These are phyloP conservation scores for Dalbergia cochinchinensis DNA, from an alignment of 306 rosid species.

Conservation along the genomic window DNA sequence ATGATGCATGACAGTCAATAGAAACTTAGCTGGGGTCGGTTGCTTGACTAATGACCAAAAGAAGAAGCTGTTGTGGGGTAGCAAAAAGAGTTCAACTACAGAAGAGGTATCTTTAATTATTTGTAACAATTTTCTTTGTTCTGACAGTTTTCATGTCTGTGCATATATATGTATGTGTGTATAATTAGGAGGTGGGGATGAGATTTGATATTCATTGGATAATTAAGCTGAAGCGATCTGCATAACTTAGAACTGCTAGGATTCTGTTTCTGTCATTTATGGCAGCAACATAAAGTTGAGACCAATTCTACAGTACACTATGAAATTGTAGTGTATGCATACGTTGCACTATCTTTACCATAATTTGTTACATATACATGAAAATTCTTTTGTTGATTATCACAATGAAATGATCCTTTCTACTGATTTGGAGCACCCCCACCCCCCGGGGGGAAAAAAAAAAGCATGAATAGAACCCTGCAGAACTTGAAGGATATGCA, in stretches of 20 bases:
- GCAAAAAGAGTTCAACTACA: constrained; percentile 69
- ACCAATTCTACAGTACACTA: not conserved
- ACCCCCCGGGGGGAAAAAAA: too few relatives aligned
- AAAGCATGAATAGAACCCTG: too few relatives aligned
- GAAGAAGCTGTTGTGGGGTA: constrained; percentile 98
- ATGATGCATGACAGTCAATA: constrained; percentile 72
- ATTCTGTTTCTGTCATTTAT: not conserved
- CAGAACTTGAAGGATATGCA: too few relatives aligned
- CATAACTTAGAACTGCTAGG: not conserved
- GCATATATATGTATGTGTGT: not conserved
- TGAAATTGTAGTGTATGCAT: not conserved
- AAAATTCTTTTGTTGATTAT: too few relatives aligned
- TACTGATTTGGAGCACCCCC: too few relatives aligned
- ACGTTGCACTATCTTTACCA: not conserved
- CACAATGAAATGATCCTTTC: too few relatives aligned
- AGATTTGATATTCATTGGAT: not conserved
- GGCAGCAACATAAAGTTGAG: not conserved
- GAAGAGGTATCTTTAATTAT: constrained; percentile 73
- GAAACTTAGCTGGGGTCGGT: constrained; percentile 76
- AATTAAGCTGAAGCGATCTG: constrained; percentile 1
- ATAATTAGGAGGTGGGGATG: too few relatives aligned
- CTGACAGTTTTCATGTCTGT: not conserved
- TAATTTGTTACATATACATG: too few relatives aligned
- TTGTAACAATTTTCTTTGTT: constrained; percentile 22
- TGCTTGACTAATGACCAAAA: constrained; percentile 92